Evolutionary conservation across 2,329 filamentous ascomycete genomes (phyloP), one percentile per base, ranked within the genome.

Genomic region (Aspergillus pseudotamarii): DNA sequence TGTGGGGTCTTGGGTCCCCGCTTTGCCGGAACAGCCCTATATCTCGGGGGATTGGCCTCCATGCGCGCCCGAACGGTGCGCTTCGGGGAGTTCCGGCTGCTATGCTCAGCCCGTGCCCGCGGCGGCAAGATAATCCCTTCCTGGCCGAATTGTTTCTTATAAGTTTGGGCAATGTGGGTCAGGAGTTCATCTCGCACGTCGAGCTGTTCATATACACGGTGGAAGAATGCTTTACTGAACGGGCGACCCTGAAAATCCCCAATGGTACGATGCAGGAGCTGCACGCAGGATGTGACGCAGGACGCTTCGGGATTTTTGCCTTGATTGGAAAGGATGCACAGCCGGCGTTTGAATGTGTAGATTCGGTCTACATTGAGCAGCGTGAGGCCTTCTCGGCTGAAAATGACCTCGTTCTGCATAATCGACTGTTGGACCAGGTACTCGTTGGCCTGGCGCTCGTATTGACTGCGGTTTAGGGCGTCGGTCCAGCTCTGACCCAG

Each of bases 361-460:
- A 81, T 78, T 45, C 79, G 78, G 68, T 82, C 79, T 66, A 81
- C 78, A 59, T 76, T 80, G 12, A 82, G 71, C 9, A 82, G 66
- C 0, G 79, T 80, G 38, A 82, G 68, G 2, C 79, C 80, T 63
- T 82, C 80, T 51, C 78, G 76, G 60, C 75, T 78, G 70, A 80
- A 81, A 38, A 81, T 71, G 38, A 81, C 75, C 59, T 81, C 78
- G 60, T 81, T 80, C 63, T 82, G 80, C 45, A 78, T 65, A 46
- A 81, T 76, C 8, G 79, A 81, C 62, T 80, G 78, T 58, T 78
- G 72, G 45, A 80, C 71, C 6, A 81, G 72, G 64, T 80, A 79
- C 34, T 79, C 76, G 58, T 79, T 75, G 58, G 72, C 72, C n/a
- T 72, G 68, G 23, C 74, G 74, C 30, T 75, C 73, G 56, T 72